Conservation (phyloP, 192 early-diverging fungal species). For the Thamnidium elegans region DNA sequence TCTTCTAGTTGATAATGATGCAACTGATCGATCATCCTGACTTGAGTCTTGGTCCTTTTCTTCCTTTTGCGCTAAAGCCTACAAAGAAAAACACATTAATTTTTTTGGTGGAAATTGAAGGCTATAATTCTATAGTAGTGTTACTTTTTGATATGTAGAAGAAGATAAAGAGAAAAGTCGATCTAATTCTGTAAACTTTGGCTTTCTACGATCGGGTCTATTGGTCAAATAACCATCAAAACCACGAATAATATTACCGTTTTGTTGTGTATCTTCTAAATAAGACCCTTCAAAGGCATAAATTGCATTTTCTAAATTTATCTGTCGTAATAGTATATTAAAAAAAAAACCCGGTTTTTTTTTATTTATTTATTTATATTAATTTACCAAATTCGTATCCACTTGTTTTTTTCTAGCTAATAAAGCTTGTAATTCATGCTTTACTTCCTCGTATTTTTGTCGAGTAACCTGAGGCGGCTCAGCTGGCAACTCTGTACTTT, state of each 20-base stretch:
- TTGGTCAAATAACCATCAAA: constrained; percentile 84
- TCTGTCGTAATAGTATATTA: too few relatives aligned
- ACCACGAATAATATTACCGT: constrained; percentile 86
- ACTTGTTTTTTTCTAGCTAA: constrained; percentile 76
- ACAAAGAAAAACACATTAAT: not conserved
- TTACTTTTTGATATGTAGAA: constrained; percentile 42
- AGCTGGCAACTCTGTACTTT: not conserved
- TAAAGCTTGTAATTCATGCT: constrained; percentile 70
- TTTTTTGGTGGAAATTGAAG: too few relatives aligned
- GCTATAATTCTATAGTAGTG: not conserved
- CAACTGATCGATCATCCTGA: constrained; percentile 24
- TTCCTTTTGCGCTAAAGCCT: constrained; percentile 33
- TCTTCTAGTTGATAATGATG: not conserved
- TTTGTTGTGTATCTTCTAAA: constrained; percentile 78
- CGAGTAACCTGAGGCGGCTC: constrained; percentile 39
- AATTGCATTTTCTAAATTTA: constrained; percentile 73
- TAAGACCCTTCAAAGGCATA: constrained; percentile 88
- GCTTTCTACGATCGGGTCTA: constrained; percentile 54
- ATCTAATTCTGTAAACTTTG: constrained; percentile 75
- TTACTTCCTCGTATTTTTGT: constrained; percentile 69
- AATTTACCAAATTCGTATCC: constrained; percentile 70
- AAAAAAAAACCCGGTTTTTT: too few relatives aligned
- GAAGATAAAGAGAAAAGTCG: constrained; percentile 80
- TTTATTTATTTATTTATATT: too few relatives aligned
- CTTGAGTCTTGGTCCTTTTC: constrained; percentile 33